Evolutionary conservation across 768 basidiomycete genomes (phyloP).

Genomic region (Rhodotorula paludigena): DNA sequence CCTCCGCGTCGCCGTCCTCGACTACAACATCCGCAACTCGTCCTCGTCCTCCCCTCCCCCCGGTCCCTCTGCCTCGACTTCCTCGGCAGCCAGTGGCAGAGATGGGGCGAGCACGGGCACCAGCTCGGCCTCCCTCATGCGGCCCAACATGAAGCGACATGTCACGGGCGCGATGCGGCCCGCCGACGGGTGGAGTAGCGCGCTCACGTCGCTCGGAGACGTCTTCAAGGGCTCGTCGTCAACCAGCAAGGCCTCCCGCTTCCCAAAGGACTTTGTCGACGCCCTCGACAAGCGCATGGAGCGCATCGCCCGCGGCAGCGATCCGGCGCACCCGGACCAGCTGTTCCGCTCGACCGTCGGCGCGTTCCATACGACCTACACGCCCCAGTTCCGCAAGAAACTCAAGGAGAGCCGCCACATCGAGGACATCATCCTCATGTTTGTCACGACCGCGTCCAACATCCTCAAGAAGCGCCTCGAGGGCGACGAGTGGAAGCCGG

Average conservation of each 20-base stretch:
- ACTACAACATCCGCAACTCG: constrained; percentile 23
- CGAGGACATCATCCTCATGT: constrained; percentile 93
- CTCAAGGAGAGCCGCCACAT: constrained; percentile 96
- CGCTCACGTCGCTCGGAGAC: constrained; percentile 32
- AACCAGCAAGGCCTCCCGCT: constrained; percentile 45
- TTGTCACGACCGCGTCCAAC: constrained; percentile 82
- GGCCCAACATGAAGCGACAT: neutral
- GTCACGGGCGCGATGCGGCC: constrained; percentile 15
- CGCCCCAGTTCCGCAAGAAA: constrained; percentile 78
- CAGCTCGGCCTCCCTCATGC: constrained; percentile 1
- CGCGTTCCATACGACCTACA: constrained; percentile 85
- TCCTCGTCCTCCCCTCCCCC: constrained; percentile 3
- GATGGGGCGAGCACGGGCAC: neutral
- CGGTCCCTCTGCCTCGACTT: constrained; percentile 3
- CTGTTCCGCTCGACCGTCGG: constrained; percentile 83
- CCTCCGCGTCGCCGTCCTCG: constrained; percentile 34
- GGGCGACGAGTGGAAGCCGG: constrained; percentile 80
- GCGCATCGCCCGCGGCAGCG: constrained; percentile 88
- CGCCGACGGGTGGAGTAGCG: constrained; percentile 31
- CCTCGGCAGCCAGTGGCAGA: neutral
- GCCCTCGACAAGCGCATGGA: constrained; percentile 83
- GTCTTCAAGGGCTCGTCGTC: constrained; percentile 31
- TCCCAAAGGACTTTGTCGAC: constrained; percentile 89
- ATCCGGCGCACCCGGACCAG: constrained; percentile 62
- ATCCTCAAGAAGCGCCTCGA: constrained; percentile 72